These are phyloP conservation scores for Phytophthora constricta DNA, from an alignment of 352 stramenopile genomes.

Conservation along the genomic window DNA sequence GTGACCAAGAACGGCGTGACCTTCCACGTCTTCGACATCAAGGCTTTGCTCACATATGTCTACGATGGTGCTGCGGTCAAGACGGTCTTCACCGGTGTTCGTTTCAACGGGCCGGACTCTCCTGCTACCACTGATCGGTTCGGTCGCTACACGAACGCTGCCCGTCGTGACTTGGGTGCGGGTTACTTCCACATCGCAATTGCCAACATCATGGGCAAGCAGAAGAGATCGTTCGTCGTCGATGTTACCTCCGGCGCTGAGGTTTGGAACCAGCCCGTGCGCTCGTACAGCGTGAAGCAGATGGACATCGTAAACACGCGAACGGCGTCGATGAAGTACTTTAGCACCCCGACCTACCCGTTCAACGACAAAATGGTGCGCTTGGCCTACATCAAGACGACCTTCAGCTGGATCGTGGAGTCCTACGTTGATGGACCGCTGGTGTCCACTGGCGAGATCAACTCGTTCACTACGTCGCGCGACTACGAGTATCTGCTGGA, in stretches of 20 bases:
- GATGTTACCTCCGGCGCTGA: conserved; percentile 27
- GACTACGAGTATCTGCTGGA: conserved; percentile 51
- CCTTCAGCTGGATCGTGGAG: conserved; percentile 34
- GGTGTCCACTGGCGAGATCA: conserved; percentile 28
- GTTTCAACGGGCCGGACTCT: conserved; percentile 31
- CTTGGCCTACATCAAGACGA: conserved; percentile 33
- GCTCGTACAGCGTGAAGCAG: conserved; percentile 24
- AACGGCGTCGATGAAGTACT: conserved; percentile 22
- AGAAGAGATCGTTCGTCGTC: conserved; percentile 36
- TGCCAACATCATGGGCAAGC: conserved; percentile 34
- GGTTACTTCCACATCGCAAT: conserved; percentile 42
- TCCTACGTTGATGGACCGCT: conserved; percentile 27
- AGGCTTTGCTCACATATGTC: conserved; percentile 27
- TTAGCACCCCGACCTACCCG: conserved; percentile 31
- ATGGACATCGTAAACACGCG: conserved; percentile 22
- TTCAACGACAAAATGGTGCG: conserved; percentile 34
- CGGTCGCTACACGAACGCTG: conserved; percentile 29
- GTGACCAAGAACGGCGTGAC: conserved; percentile 37
- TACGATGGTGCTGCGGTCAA: conserved; percentile 29
- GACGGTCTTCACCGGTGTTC: conserved; percentile 38
- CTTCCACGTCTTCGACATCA: conserved; percentile 42
- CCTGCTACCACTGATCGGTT: conserved; percentile 24
- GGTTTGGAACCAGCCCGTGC: conserved; percentile 46
- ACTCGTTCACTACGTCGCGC: conserved; percentile 22
- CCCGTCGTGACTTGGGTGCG: conserved; percentile 31